Conservation (phyloP, 2,329 filamentous ascomycete genomes). For the Pseudogymnoascus sp. region DNA sequence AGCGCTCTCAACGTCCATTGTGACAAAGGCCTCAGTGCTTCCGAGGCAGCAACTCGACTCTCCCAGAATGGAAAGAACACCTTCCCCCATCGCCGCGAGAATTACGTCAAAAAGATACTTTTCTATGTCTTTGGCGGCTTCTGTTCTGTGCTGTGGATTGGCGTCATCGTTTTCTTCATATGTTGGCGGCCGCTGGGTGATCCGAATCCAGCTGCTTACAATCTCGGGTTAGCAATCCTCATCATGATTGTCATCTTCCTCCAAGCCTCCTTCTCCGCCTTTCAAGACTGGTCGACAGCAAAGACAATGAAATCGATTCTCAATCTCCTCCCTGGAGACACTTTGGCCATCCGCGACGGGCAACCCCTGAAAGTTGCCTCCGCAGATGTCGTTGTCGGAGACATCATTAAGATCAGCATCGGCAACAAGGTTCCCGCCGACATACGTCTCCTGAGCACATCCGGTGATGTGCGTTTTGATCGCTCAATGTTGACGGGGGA, state of each 20-base stretch:
- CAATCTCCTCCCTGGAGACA: slow-evolving; percentile 36
- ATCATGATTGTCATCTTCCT: slow-evolving; percentile 39
- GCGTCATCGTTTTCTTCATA: slow-evolving; percentile 39
- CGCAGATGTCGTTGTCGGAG: slow-evolving; percentile 69
- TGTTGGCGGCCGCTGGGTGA: slow-evolving; percentile 39
- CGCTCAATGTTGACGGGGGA: slow-evolving; percentile 96
- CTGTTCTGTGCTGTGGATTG: slow-evolving; percentile 39
- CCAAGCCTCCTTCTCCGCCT: slow-evolving; percentile 38
- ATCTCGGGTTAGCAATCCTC: slow-evolving; percentile 38
- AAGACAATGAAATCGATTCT: slow-evolving; percentile 40
- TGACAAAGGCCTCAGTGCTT: slow-evolving; percentile 30
- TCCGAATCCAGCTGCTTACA: slow-evolving; percentile 33
- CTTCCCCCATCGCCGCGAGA: slow-evolving; percentile 34
- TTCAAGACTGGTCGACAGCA: slow-evolving; percentile 41
- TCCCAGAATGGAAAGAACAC: slow-evolving; percentile 35
- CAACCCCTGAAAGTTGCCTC: slow-evolving; percentile 27
- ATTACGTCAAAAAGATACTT: slow-evolving; percentile 35
- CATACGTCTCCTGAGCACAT: slow-evolving; percentile 68
- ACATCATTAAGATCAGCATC: slow-evolving; percentile 79
- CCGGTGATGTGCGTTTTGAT: slow-evolving; percentile 94
- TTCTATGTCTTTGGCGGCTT: slow-evolving; percentile 39
- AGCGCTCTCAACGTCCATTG: slow-evolving; percentile 33
- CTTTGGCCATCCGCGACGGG: slow-evolving; percentile 37
- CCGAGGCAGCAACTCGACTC: slow-evolving; percentile 28
- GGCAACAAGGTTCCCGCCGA: slow-evolving; percentile 93